phyloP scores from a whole-genome alignment of 257 asterid species.

The Coffea eugenioides region DNA sequence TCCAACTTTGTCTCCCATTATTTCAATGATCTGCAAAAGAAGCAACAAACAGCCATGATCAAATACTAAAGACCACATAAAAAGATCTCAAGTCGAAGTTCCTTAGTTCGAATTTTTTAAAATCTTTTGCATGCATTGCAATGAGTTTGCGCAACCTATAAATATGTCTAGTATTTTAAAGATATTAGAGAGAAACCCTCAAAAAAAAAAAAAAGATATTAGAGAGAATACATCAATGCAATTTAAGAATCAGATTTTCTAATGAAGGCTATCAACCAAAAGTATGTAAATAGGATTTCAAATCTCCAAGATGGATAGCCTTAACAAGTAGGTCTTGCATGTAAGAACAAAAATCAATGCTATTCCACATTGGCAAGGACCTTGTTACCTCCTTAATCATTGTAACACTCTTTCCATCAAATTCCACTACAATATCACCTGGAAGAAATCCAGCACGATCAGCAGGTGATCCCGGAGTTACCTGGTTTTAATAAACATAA shows the following conservation, averaged over 20 bases:
- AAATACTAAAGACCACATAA: not conserved
- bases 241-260: not conserved
- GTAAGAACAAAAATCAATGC: not conserved
- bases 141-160: not conserved
- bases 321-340: not conserved
- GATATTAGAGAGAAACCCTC: not conserved
- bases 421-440: conserved; percentile 73
- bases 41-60: not conserved
- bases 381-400: conserved; percentile 74
- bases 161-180: not conserved
- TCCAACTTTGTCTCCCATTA: conserved; percentile 71
- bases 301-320: not conserved
- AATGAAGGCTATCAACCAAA: not conserved
- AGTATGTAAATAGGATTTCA: not conserved
- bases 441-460: conserved; percentile 88
- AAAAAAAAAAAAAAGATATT: not conserved
- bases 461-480: conserved; percentile 87
- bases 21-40: conserved; percentile 54
- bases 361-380: not conserved
- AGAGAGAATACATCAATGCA: not conserved
- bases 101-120: not conserved
- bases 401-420: conserved; percentile 63
- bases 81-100: not conserved
- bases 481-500: conserved; percentile 36
- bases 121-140: not conserved